phyloP scores from a whole-genome alignment of 2,329 filamentous ascomycete species.

The Penicillium capsulatum region DNA sequence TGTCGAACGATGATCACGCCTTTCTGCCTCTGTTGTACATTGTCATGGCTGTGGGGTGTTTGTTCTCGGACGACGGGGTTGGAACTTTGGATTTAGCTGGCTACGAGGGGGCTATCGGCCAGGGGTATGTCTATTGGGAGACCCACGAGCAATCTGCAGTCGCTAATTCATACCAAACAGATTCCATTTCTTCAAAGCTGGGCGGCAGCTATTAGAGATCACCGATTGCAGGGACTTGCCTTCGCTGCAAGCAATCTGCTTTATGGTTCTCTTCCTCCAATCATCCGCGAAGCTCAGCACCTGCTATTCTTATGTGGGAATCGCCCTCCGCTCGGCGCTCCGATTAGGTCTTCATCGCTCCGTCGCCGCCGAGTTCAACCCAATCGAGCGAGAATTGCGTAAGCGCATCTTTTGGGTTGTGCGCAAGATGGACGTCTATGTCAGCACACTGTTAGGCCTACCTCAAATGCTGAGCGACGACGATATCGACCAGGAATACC shows the following conservation, averaged over 20 bases:
- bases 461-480: constrained; percentile 49
- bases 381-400: constrained; percentile 67
- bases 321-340: constrained; percentile 70
- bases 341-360: constrained; percentile 74
- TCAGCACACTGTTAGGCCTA: constrained; percentile 48
- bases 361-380: constrained; percentile 63
- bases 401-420: constrained; percentile 59
- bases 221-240: constrained; percentile 66
- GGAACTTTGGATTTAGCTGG: constrained; percentile 47
- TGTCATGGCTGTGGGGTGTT: constrained; percentile 66
- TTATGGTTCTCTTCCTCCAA: constrained; percentile 77
- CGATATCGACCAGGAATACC: constrained; percentile 50
- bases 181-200: constrained; percentile 68
- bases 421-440: constrained; percentile 50
- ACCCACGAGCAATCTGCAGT: not conserved
- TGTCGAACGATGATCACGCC: constrained; percentile 60
- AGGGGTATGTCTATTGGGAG: constrained; percentile 46
- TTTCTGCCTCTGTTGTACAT: constrained; percentile 69
- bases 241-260: constrained; percentile 70
- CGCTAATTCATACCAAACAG: constrained; percentile 41
- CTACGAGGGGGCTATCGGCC: constrained; percentile 50
- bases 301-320: constrained; percentile 76
- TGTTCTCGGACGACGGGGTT: constrained; percentile 61
- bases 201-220: constrained; percentile 60
- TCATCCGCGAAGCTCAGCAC: constrained; percentile 72